Evolutionary conservation across 2,329 filamentous ascomycete genomes (phyloP), one percentile per base, ranked within the genome.

Genomic region (Penicillium oxalicum): DNA sequence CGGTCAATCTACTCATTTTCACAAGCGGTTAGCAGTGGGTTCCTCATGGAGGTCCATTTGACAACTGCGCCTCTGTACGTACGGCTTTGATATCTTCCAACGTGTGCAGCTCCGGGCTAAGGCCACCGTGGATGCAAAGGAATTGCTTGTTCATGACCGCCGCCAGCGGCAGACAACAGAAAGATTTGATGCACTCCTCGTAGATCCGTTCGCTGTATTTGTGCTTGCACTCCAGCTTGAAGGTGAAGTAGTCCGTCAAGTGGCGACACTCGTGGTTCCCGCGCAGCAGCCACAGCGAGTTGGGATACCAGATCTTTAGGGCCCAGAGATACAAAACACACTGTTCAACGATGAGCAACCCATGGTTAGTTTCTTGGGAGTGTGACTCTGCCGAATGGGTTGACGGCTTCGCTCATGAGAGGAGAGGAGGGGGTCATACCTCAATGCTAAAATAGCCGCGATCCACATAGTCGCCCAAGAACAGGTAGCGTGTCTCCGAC

Each of bases 121-220:
- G 76, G 55, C 93, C 93, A 64, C 93, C 93, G 69, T 98, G 93
- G 61, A 98, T 97, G 70, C 93, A 98, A 59, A 98, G 76, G 72
- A 98, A 98, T 71, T 98, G 93, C 78, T 98, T 98, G 81, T 98
- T 98, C 93, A 98, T 98, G 59, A 98, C 85, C 27, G 93, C 93
- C 49, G 93, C 93, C 61, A 98, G 77, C 28, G 93, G 93, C 55
- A 98, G 76, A 56, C 86, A 80, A 75, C 93, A 98, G 79, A 98
- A 98, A 0, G 93, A 94, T 58, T 98, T 91, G 83, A 96, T 95
- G 75, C 93, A 97, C 49, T 93, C 91, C 65, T 98, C 91, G 70
- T 98, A 98, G 51, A 98, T 81, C 56, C 81, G 81, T 74, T 97
- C 93, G 32, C 89, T 95, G 74, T 98, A 98, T 73, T 98, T 98